Evolutionary conservation across 2,329 filamentous ascomycete genomes (phyloP), one percentile per base, ranked within the genome.

Genomic region (Epichloe amarillans): DNA sequence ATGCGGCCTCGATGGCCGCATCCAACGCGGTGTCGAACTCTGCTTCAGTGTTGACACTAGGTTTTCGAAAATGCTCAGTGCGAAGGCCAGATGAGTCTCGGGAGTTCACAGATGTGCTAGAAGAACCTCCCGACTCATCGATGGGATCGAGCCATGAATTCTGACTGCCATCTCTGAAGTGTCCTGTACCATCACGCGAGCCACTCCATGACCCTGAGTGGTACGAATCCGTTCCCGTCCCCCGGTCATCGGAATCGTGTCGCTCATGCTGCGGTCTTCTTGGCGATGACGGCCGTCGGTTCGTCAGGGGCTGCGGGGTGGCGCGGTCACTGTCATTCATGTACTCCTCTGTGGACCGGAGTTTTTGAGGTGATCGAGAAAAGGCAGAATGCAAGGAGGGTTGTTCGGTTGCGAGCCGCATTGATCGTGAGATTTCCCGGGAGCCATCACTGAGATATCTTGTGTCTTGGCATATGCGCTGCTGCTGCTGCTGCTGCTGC

Each of bases 101-200:
- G 0, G 90, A 95, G 63, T 89, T 87, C 2, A 88, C 75, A 0
- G 90, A 95, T 2, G 87, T 45, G 3, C 79, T 75, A 3, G 82
- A 83, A 1, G 90, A 95, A 17, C 80, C 84, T 37, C 84, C 87
- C 21, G 89, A 95, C 59, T 95, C 90, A 63, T 95, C 87, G 51
- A 94, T 93, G 1, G 88, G 91, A 62, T 95, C 88, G n/a, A 95
- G 69, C 90, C 90, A 95, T 1, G 89, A 95, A 49, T 86, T 88
- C 54, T 84, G 83, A 61, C 87, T 91, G 11, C 78, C 75, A 23
- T 79, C 82, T 53, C 80, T 69, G 21, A 66, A 65, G 57, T 81
- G 78, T 10, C 71, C 48, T 10, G 51, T 35, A 19, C 38, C 42
- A 47, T 59, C 46, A 55, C 54, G 49, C 42, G 58, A 44, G 46